Evolutionary conservation across 225 moss, liverwort and hornwort species (phyloP), one percentile per base, ranked within the genome.

Genomic region (Pseudisothecium myosuroides): DNA sequence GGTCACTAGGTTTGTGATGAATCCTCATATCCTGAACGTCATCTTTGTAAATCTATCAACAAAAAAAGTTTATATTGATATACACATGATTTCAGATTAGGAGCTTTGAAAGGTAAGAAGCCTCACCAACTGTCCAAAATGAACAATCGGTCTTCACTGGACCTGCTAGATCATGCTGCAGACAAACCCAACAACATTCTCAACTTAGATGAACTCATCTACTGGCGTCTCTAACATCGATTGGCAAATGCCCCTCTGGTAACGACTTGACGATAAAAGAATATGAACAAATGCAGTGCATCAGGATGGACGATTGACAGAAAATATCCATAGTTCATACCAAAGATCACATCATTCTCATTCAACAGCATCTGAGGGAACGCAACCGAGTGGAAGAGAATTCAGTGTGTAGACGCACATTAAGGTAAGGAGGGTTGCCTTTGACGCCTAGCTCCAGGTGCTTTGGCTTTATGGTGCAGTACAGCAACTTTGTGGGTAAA

Each of bases 391-490:
- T 49, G 68, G 24, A 66, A 87, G 37, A 85, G 52, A 67, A 75
- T 43, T 81, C 62, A 72, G 41, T 64, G 37, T 34, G 55, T 39
- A 81, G 79, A 58, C 93, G 66, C 90, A 97, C 98, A 91, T 97
- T 95, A 78, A 98, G 96, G 86, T 95, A 97, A 54, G 97, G 93
- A 83, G 96, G 96, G 91, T 96, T 98, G 91, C 96, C 97, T 94
- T 96, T 98, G 93, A 98, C 95, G 95, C 98, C 98, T 58, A 98
- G 84, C 88, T 98, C 98, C 92, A 98, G 58, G 88, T 96, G 98
- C 61, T 94, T 93, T 43, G 97, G 90, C 81, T 96, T 96, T 43
- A 98, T 96, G 61, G 90, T 96, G 89, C 98, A 97, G 80, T 96
- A 98, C 19, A 98, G 90, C 89, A 95, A 76, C 89, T 92, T 94